Evolutionary conservation across 1,284 basidiomycete genomes (phyloP), one percentile per base, ranked within the genome.

Genomic region (Puccinia horiana): DNA sequence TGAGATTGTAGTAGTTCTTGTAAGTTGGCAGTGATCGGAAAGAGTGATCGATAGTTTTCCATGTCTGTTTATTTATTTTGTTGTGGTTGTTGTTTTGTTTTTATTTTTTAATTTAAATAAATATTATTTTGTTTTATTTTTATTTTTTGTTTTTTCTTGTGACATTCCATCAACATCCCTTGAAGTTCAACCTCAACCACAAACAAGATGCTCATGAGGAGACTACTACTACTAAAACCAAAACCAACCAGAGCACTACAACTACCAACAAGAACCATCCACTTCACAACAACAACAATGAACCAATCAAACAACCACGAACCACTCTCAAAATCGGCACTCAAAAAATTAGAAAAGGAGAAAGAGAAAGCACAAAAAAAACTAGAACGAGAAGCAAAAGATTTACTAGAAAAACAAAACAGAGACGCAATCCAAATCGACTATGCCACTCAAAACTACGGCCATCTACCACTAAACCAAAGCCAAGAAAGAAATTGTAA

Each of bases 391-490:
- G 61, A 83, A 42, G 40, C 49, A 14, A 73, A 80, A 29, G 69
- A 74, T 18, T 20, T 20, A 11, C n/a, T 58, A 12, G 69, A 73
- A 44, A 83, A 58, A 32, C n/a, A 44, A 3, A 72, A 47, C 61
- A 47, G 79, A 44, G 80, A 82, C 23, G 61, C 44, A 12, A 67
- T 14, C 35, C 76, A 82, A 23, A n/a, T 75, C 5, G 96, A 98
- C 88, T 93, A 90, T 88, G 93, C 96, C 9, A 88, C 90, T 49
- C 91, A 93, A 81, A 94, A 92, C 88, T 99, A 99, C 88, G 97
- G 97, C 83, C 90, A 91, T 85, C 90, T 96, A 18, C 94, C 95
- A 29, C 89, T 99, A 77, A 94, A 98, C 88, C 94, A 97, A 88
- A 98, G 95, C 32, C 93, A 95, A 87, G 91, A 89, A 84, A 87